Base-by-base conservation (phyloP, 768 basidiomycete species). In the Hygrophorus russula region DNA sequence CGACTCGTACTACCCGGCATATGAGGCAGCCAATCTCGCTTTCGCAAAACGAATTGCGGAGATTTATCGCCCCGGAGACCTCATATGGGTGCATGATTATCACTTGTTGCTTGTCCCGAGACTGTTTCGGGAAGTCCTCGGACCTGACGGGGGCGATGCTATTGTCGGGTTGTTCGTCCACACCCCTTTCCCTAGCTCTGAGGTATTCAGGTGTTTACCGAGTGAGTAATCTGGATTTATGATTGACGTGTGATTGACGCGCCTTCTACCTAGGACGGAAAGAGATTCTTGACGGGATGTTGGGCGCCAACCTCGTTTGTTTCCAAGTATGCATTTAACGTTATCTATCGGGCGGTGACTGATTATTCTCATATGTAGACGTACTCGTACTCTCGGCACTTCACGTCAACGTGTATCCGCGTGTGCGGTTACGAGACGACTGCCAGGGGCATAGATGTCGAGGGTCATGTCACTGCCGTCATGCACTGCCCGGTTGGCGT, bases 241-340 rank as follows among this genome's bases (percentile, higher is more conserved):
- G 39, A 35, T 41, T 32, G 32, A 15, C 10, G 24, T 19, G 11
- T 18, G 11, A 6, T 48, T 39, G 42, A 36, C 35, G 7, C 8
- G 11, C 11, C 29, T 28, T 34, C 9, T 30, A 34, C 38, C 14
- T 37, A 78, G 81, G 81, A 39, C 78, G 94, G 37, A 87, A 85
- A 54, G 92, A 97, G 63, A 88, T 98, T 47, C 72, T 99, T 18
- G 91, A 97, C 50, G 96, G 94, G 30, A 96, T 99, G 89, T 82
- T 98, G 36, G 92, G 93, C 24, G 91, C 94, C 39, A 92, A 96
- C 64, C 74, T 96, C 28, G 80, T 97, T 39, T 93, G 89, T 61
- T 98, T 99, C 86, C 88, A 90, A 67, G 74, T 70, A 43, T n/a
- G n/a, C 20, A 64, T 55, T 35, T 24, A 32, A 13, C 13, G 43